These are phyloP conservation scores for Syzygium malaccense DNA, from an alignment of 441 rosid species.

Conservation along the genomic window DNA sequence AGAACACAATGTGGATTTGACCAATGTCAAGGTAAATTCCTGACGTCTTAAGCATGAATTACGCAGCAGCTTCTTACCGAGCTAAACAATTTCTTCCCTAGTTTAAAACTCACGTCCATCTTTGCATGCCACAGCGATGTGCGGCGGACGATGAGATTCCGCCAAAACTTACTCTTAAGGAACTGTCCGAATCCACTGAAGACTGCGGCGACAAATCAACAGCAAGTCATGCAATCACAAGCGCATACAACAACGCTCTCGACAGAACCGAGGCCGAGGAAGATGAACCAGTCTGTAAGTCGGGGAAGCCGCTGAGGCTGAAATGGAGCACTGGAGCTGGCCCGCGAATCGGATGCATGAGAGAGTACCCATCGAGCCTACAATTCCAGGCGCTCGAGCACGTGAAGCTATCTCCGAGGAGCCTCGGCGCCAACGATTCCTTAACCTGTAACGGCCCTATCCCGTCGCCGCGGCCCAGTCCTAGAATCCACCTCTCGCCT, in stretches of 20 bases:
- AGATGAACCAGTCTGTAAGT: constrained; percentile 23
- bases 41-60: neutral
- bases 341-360: constrained; percentile 71
- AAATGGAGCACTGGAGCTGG: constrained; percentile 77
- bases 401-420: constrained; percentile 54
- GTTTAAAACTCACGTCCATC: neutral
- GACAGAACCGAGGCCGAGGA: neutral
- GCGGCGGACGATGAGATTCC: constrained; percentile 57
- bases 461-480: constrained; percentile 88
- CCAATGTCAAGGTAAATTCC: constrained; percentile 62
- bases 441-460: constrained; percentile 45
- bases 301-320: constrained; percentile 47
- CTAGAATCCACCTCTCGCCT: constrained; percentile 65
- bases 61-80: neutral
- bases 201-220: neutral
- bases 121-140: constrained; percentile 35
- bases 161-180: neutral
- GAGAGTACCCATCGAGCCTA: constrained; percentile 74
- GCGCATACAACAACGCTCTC: neutral
- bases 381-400: constrained; percentile 65
- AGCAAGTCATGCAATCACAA: neutral
- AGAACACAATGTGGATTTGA: constrained; percentile 66
- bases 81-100: neutral
- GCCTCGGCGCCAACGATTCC: constrained; percentile 15
- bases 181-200: neutral